A percentile compares a stretch with the other conserved stretches of the same genome.
phyloP scores from a whole-genome alignment of 306 rosid species.

The Hylodesmum podocarpum region DNA sequence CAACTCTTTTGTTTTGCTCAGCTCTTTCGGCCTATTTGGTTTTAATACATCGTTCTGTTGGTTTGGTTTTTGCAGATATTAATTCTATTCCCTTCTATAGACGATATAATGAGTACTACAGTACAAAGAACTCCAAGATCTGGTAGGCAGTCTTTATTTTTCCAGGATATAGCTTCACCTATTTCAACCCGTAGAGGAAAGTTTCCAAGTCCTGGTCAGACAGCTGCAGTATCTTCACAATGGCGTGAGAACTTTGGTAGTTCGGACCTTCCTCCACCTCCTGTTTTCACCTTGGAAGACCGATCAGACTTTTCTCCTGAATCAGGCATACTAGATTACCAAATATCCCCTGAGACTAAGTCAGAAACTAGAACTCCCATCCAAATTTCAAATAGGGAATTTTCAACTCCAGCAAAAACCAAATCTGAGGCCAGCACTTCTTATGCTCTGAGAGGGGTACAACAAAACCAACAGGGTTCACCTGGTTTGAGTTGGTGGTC shows the following conservation, averaged over 20 bases:
- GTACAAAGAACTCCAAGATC: conserved; percentile 75
- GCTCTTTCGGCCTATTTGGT: conserved; percentile 7
- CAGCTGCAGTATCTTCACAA: conserved; percentile 73
- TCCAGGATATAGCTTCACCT: conserved; percentile 94
- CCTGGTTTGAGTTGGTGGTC: conserved; percentile 80
- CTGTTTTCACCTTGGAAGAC: conserved; percentile 88
- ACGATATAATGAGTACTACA: conserved; percentile 54
- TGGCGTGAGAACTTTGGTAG: conserved; percentile 78
- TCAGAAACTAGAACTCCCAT: conserved; percentile 64
- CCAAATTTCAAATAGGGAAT: conserved; percentile 55
- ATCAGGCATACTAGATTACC: conserved; percentile 81
- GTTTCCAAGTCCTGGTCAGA: conserved; percentile 82
- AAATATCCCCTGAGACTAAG: conserved; percentile 78
- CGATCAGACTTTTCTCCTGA: conserved; percentile 91
- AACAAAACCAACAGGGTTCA: conserved; percentile 66
- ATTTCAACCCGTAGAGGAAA: conserved; percentile 72
- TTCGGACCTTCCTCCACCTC: conserved; percentile 96
- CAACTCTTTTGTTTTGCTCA: not conserved
- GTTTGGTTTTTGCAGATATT: conserved; percentile 40
- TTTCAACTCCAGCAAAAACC: conserved; percentile 55
- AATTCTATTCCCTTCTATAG: not conserved
- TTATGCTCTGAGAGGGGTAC: conserved; percentile 63
- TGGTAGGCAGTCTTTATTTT: conserved; percentile 79
- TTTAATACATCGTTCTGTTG: not conserved
- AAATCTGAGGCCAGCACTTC: conserved; percentile 83